Evolutionary conservation across 225 moss, liverwort and hornwort species (phyloP).

Genomic region (Marchantia paleacea): DNA sequence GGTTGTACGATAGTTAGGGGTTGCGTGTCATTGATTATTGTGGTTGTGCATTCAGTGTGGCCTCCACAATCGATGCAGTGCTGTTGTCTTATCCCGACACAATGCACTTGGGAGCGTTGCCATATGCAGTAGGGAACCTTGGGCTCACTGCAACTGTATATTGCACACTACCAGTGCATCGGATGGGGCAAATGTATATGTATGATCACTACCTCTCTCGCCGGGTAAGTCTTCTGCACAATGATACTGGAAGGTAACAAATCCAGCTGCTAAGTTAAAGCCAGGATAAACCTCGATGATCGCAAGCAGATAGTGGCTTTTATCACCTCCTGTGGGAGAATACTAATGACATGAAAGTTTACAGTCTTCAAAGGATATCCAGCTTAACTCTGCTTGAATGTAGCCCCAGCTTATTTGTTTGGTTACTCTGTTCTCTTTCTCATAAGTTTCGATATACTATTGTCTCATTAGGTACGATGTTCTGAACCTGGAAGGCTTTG

Average conservation of each 20-base stretch:
- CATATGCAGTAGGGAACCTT: slow-evolving; percentile 92
- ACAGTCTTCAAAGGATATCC: no score
- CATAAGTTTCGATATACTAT: no score
- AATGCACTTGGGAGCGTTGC: slow-evolving; percentile 88
- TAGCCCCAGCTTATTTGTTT: no score
- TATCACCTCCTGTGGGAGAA: no score
- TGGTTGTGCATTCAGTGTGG: slow-evolving; percentile 52
- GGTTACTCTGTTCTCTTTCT: no score
- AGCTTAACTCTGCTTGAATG: no score
- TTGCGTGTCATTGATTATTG: slow-evolving; percentile 7
- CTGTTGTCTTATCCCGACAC: slow-evolving; percentile 94
- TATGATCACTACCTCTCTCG: slow-evolving; percentile 97
- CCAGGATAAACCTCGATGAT: neutral
- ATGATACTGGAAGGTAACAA: neutral
- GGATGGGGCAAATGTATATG: slow-evolving; percentile 99
- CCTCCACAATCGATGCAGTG: slow-evolving; percentile 82
- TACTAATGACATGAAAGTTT: no score
- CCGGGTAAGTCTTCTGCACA: slow-evolving; percentile 49
- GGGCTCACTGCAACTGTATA: slow-evolving; percentile 93
- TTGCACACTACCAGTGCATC: slow-evolving; percentile 96
- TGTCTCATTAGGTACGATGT: no score
- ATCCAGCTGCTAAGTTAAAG: neutral
- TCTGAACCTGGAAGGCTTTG: neutral
- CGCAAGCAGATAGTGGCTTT: no score
- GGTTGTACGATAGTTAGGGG: neutral